These are phyloP conservation scores for Globisporangium nunn DNA, from an alignment of 352 stramenopile genomes.

Conservation along the genomic window DNA sequence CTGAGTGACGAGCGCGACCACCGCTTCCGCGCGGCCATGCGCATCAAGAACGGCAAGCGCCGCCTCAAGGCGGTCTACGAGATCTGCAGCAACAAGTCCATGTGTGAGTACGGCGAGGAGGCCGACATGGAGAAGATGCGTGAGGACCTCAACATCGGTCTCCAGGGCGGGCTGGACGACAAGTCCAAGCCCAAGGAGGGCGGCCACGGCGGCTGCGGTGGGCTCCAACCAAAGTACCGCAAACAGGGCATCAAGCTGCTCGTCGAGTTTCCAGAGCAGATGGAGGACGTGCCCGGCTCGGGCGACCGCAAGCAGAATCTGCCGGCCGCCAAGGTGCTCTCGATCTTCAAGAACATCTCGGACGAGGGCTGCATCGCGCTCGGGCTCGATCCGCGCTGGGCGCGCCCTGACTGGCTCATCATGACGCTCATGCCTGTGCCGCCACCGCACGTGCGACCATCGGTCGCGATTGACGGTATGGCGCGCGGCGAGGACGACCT, in stretches of 20 bases:
- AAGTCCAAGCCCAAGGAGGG: slow-evolving; percentile 80
- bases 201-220: slow-evolving; percentile 73
- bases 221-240: slow-evolving; percentile 93
- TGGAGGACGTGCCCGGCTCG: slow-evolving; percentile 90
- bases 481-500: slow-evolving; percentile 96
- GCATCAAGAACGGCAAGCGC: slow-evolving; percentile 85
- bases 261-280: slow-evolving; percentile 93
- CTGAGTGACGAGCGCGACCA: slow-evolving; percentile 89
- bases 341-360: slow-evolving; percentile 96
- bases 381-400: slow-evolving; percentile 93
- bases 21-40: slow-evolving; percentile 74
- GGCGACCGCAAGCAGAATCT: slow-evolving; percentile 97
- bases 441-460: slow-evolving; percentile 96
- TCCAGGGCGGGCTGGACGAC: slow-evolving; percentile 76
- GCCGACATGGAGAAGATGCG: slow-evolving; percentile 87
- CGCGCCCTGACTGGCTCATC: slow-evolving; percentile 97
- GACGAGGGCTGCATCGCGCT: slow-evolving; percentile 94
- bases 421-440: slow-evolving; percentile 97
- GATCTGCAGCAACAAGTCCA: slow-evolving; percentile 89
- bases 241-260: slow-evolving; percentile 94
- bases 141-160: slow-evolving; percentile 80
- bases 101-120: slow-evolving; percentile 82
- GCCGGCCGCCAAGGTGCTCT: slow-evolving; percentile 91
- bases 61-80: slow-evolving; percentile 94
- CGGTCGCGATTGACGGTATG: slow-evolving; percentile 92